A percentile compares a stretch with the other conserved stretches of the same genome.
Conservation (phyloP, 345 rosid genomes). For the Eucalyptus guilfoylei region DNA sequence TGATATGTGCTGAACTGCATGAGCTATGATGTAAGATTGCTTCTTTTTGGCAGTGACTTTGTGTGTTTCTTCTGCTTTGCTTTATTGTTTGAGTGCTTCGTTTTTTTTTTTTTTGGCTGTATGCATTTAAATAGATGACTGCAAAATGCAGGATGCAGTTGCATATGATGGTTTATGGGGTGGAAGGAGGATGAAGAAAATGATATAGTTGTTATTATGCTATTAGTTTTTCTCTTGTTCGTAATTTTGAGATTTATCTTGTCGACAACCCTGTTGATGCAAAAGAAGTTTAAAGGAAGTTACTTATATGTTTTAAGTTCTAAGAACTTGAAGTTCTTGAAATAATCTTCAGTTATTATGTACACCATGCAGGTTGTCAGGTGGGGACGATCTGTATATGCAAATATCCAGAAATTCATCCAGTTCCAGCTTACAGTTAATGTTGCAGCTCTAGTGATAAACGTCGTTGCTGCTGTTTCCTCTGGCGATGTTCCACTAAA, state of each 20-base stretch:
- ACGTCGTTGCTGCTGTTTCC: constrained; percentile 87
- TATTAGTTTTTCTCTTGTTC: neutral
- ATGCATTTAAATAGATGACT: neutral
- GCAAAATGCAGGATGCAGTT: neutral
- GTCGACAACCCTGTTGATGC: neutral
- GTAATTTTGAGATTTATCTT: neutral
- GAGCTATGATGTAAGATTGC: neutral
- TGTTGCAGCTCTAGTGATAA: constrained; percentile 87
- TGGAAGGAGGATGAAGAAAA: neutral
- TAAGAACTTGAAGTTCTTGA: neutral
- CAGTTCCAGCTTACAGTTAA: constrained; percentile 98
- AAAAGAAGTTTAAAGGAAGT: neutral
- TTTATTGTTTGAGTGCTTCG: neutral
- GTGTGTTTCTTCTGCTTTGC: neutral
- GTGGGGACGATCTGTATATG: constrained; percentile 98
- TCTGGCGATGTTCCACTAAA: constrained; percentile 92
- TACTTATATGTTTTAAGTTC: neutral
- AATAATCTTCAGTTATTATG: neutral
- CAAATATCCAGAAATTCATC: constrained; percentile 95
- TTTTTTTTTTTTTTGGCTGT: neutral
- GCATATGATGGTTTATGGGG: neutral
- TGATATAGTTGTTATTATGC: neutral
- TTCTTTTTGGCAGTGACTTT: neutral
- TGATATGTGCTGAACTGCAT: neutral
- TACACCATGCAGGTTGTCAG: constrained; percentile 64